phyloP scores from a whole-genome alignment of 2,329 filamentous ascomycete species.

The Calonectria pseudoreteaudii region DNA sequence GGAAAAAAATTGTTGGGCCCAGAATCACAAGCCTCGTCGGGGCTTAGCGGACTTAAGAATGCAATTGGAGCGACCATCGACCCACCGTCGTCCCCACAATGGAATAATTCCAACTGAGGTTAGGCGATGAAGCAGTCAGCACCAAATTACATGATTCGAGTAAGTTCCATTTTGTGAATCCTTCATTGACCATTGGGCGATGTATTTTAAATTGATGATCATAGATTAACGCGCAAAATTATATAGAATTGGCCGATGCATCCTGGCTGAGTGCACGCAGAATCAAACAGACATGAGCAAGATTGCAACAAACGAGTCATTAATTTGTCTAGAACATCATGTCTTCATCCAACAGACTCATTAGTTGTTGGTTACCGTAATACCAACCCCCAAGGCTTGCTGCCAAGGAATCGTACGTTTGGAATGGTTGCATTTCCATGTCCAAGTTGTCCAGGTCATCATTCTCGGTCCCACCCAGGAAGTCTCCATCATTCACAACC shows the following conservation, averaged over 20 bases:
- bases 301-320: neutral
- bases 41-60: neutral
- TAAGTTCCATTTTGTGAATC: neutral
- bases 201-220: neutral
- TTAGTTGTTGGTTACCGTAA: slow-evolving; percentile 32
- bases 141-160: neutral
- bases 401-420: neutral
- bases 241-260: neutral
- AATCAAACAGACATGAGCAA: neutral
- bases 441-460: neutral
- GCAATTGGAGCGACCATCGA: neutral
- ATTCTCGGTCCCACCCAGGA: neutral
- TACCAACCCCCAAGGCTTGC: slow-evolving; percentile 28
- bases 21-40: neutral
- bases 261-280: neutral
- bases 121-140: neutral
- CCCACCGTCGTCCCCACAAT: neutral
- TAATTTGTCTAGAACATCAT: neutral
- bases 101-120: neutral
- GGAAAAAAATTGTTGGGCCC: slow-evolving; percentile 2
- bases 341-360: slow-evolving; percentile 30
- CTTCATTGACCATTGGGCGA: neutral
- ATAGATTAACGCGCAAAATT: neutral
- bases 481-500: rapidly evolving
- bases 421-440: neutral